Base-by-base conservation (phyloP, 2,329 filamentous ascomycete genomes). In the Fusarium sp. region DNA sequence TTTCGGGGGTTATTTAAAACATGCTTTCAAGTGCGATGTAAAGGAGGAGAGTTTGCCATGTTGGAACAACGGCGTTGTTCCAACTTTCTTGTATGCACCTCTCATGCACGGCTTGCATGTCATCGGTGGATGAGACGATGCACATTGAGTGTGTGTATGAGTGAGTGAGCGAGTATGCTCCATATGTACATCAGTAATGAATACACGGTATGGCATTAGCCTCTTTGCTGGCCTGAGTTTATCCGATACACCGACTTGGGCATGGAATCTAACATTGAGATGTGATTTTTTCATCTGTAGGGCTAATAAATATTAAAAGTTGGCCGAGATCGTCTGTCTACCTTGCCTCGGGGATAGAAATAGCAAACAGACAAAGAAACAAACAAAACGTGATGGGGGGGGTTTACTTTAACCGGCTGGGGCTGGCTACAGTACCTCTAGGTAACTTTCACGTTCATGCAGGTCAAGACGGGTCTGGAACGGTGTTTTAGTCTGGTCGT, bases 1-100 rank as follows among this genome's bases (percentile, higher is more conserved):
- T 56, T 63, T 60, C 14, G 23, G 49, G 31, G 33, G 29, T 25
- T 25, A 43, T 54, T 33, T 19, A 31, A 15, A 15, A 46, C 21
- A 32, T 23, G n/a, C 10, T 35, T 10, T n/a, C 14, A 31, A 25
- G 37, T 23, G 41, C 27, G 10, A 23, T 50, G n/a, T 14, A 6
- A 15, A 27, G 27, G 25, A 14, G 10, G 43, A 42, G 36, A 15
- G 23, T 25, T 25, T 25, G 23, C 9, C 5, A 17, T 21, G 45
- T 32, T 23, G 23, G 32, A 42, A 15, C 13, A 59, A 53, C 36
- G 21, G 31, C 35, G 41, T 37, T 39, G 36, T 45, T 58, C 41
- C 38, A 38, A 56, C 37, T 21, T 37, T 15, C 37, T 50, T 57
- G 25, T 35, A 41, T 44, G 31, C 31, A 43, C 15, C 10, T 37